Percentiles rank a stretch among this genome's conserved stretches.
phyloP scores from a whole-genome alignment of 768 basidiomycete species.

The Naganishia onofrii region DNA sequence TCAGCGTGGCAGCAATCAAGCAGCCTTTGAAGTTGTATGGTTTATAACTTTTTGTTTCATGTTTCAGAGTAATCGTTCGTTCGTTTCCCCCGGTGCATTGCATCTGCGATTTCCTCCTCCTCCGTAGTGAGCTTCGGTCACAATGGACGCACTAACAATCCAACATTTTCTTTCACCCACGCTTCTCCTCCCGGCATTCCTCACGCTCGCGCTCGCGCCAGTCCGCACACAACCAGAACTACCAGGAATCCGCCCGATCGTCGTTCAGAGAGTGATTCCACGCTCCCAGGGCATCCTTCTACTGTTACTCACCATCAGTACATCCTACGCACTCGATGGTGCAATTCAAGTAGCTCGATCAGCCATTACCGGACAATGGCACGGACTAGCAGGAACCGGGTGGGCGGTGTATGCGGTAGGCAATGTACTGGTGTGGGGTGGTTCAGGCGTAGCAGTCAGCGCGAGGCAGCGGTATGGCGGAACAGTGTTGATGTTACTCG shows the following conservation, averaged over 20 bases:
- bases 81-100: too few relatives aligned
- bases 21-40: too few relatives aligned
- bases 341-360: slow-evolving; percentile 66
- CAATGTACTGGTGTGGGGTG: slow-evolving; percentile 29
- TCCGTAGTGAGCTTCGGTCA: not conserved
- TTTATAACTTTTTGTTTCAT: too few relatives aligned
- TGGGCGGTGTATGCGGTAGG: slow-evolving; percentile 37
- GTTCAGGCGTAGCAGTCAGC: slow-evolving; percentile 19
- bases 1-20: too few relatives aligned
- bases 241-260: slow-evolving; percentile 44
- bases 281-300: slow-evolving; percentile 72
- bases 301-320: slow-evolving; percentile 66
- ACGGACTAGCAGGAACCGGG: slow-evolving; percentile 35
- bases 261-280: slow-evolving; percentile 64
- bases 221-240: slow-evolving; percentile 26
- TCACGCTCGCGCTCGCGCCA: slow-evolving; percentile 1
- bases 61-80: too few relatives aligned
- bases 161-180: slow-evolving; percentile 1
- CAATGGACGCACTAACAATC: slow-evolving; percentile 6
- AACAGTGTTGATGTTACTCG: slow-evolving; percentile 35
- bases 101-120: too few relatives aligned
- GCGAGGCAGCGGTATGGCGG: slow-evolving; percentile 40
- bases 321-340: slow-evolving; percentile 76
- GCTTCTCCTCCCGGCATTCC: not conserved
- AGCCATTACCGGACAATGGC: slow-evolving; percentile 68